Evolutionary conservation across 2,329 filamentous ascomycete genomes (phyloP).

Genomic region (Ophiostoma novo-ulmi): DNA sequence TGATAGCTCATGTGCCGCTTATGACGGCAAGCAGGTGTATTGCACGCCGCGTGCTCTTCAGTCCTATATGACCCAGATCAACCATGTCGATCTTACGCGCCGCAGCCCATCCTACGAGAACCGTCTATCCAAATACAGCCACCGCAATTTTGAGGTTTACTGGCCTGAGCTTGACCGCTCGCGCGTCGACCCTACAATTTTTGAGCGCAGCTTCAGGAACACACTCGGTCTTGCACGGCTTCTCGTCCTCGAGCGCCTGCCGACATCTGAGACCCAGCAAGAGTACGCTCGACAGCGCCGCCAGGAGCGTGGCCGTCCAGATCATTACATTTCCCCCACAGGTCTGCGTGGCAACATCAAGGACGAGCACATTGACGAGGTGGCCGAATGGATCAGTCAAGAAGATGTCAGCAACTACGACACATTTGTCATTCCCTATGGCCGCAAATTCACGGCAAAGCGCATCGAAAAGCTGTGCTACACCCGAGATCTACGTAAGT

Average conservation of each 20-base stretch:
- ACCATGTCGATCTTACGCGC: constrained; percentile 71
- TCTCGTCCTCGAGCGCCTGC: constrained; percentile 61
- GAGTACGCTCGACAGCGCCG: neutral
- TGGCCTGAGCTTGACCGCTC: constrained; percentile 70
- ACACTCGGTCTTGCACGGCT: constrained; percentile 74
- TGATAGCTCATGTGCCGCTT: constrained; percentile 75
- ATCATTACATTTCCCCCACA: constrained; percentile 35
- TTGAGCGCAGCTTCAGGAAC: constrained; percentile 70
- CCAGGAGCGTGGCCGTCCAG: neutral
- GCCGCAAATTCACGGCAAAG: constrained; percentile 55
- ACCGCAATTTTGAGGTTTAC: constrained; percentile 77
- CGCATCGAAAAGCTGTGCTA: constrained; percentile 79
- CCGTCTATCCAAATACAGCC: constrained; percentile 77
- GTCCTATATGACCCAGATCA: constrained; percentile 76
- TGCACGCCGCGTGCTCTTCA: constrained; percentile 70
- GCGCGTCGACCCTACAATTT: constrained; percentile 80
- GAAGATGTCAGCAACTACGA: constrained; percentile 76
- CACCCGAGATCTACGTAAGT: constrained; percentile 62
- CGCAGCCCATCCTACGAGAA: constrained; percentile 85
- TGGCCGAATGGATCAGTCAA: constrained; percentile 75
- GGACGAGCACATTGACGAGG: constrained; percentile 69
- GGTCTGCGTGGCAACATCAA: constrained; percentile 62
- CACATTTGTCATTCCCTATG: constrained; percentile 68
- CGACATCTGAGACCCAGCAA: neutral
- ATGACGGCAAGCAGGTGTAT: constrained; percentile 75